A percentile compares a stretch with the other conserved stretches of the same genome.
Conservation (phyloP, 176 grass and related monocot genomes). For the Aegilops longissima region DNA sequence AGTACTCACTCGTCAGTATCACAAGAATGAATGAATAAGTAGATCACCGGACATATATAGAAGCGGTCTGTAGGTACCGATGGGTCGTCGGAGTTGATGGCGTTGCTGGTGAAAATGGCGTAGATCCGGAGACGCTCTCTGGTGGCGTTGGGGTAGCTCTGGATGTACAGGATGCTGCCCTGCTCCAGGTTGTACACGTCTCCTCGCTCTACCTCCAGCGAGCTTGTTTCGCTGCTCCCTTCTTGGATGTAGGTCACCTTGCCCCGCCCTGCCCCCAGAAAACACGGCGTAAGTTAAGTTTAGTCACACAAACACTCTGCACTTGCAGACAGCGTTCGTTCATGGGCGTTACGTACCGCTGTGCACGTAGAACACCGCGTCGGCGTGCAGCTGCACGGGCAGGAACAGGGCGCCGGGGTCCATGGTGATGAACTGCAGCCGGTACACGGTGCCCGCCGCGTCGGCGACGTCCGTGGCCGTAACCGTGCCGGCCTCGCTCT, state of each 20-base stretch:
- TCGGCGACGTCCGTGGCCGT: slow-evolving; percentile 66
- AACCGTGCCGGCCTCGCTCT: slow-evolving; percentile 57
- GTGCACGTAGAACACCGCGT: slow-evolving; percentile 87
- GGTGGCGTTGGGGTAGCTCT: slow-evolving; percentile 52
- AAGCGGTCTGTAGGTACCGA: slow-evolving; percentile 8
- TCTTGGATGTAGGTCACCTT: slow-evolving; percentile 55
- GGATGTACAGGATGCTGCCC: slow-evolving; percentile 66
- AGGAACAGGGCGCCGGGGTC: slow-evolving; percentile 74
- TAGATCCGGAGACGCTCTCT: slow-evolving; percentile 66
- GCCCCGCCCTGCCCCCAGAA: slow-evolving; percentile 31
- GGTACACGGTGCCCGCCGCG: slow-evolving; percentile 41
- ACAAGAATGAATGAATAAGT: background rate
- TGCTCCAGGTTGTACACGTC: slow-evolving; percentile 79
- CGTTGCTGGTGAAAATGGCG: slow-evolving; percentile 64
- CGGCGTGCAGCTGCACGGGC: slow-evolving; percentile 71
- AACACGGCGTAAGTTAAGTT: background rate
- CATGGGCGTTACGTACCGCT: slow-evolving; percentile 42
- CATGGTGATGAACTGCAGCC: slow-evolving; percentile 89
- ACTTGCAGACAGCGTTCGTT: background rate
- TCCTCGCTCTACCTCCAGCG: slow-evolving; percentile 50
- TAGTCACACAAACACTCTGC: background rate
- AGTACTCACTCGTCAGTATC: background rate
- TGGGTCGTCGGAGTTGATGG: slow-evolving; percentile 43
- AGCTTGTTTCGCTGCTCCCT: slow-evolving; percentile 35
- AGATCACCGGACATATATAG: background rate